Evolutionary conservation across 768 basidiomycete species (phyloP), one percentile per base, ranked within the genome.

Genomic region (Antrodiella citrinella): DNA sequence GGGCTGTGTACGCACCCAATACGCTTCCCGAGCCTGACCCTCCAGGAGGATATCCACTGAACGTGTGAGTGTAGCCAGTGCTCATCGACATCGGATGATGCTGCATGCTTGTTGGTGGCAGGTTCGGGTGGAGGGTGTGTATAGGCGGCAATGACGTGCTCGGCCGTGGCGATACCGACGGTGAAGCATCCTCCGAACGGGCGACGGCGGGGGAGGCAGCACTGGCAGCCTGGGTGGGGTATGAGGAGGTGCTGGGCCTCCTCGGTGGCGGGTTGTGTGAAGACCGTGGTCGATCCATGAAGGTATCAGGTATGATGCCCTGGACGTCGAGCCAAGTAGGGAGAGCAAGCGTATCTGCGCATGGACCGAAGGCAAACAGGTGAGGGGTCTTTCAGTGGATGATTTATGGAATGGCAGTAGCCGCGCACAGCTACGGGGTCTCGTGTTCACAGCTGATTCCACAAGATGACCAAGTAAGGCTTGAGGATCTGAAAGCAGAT

Each of bases 111-210:
- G 81, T 68, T n/a, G 75, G 77, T 3, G 77, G 75, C 19, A 82
- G 74, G 64, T 78, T 80, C 23, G 80, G 81, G 61, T 84, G 81
- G 20, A 86, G 69, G 26, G 82, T 77, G 46, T 78, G 79, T 59
- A 87, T 86, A 45, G 84, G 79, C 3, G 84, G 84, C 22, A 86
- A 70, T 42, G 64, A 66, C 9, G 56, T 67, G n/a, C n/a, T n/a
- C 43, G 30, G 30, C 30, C 30, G 30, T 15, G 30, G 30, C 7
- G 30, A 35, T 15, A 35, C 7, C 15, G 30, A 15, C 15, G 30
- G 30, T 15, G 30, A 15, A 35, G 30, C 15, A n/a, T n/a, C n/a
- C 30, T 35, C 7, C 30, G 7, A 26, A 39, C 49, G 23, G 22
- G 35, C 12, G 59, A 30, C 21, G 51, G 51, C 30, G 58, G 56